Evolutionary conservation across 331 rosid genomes (phyloP).

Genomic region (Quercus tomentella): DNA sequence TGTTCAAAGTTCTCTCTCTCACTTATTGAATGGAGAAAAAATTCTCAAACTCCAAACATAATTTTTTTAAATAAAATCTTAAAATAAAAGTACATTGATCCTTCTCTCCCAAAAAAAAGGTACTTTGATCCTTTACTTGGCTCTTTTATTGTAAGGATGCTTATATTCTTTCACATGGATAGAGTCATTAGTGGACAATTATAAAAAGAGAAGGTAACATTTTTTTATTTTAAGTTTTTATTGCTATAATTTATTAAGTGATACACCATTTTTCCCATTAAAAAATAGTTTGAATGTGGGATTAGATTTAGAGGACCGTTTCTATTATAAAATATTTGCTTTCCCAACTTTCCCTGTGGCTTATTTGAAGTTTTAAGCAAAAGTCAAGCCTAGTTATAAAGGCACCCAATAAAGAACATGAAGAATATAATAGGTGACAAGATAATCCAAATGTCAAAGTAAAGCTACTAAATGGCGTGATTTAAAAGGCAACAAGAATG

Average conservation of each 20-base stretch:
- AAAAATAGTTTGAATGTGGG: too few species aligned
- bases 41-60: not conserved
- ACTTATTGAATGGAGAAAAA: not conserved
- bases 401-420: not conserved
- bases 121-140: not conserved
- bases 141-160: not conserved
- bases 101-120: not conserved
- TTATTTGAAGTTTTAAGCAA: not conserved
- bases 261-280: too few species aligned
- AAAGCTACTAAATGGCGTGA: conserved; percentile 1
- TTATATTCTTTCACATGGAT: not conserved
- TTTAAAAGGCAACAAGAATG: not conserved
- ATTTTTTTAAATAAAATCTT: not conserved
- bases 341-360: not conserved
- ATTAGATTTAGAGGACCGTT: too few species aligned
- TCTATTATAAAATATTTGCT: too few species aligned
- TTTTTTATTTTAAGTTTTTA: too few species aligned
- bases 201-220: too few species aligned
- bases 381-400: not conserved
- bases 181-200: not conserved
- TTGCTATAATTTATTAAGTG: too few species aligned
- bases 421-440: not conserved
- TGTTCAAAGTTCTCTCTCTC: too few species aligned
- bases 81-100: not conserved
- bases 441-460: conserved; percentile 5